Base-by-base conservation (phyloP, 2,329 filamentous ascomycete genomes). In the Hypoxylon sp. region DNA sequence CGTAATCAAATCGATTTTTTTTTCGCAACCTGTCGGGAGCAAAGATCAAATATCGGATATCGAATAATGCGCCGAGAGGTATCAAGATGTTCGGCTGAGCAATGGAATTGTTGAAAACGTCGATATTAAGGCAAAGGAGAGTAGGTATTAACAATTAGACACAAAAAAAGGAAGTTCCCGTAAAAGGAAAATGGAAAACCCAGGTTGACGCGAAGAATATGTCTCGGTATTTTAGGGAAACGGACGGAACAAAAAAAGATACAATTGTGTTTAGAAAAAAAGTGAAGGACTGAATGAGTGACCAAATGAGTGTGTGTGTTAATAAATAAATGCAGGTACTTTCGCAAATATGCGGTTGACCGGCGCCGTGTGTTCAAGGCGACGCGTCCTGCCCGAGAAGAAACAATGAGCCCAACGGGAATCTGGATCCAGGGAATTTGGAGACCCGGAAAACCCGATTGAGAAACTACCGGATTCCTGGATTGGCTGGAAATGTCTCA, bases 321-420 rank as follows among this genome's bases (percentile, higher is more conserved):
- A 54, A 44, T 59, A 54, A 65, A 22, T 22, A 22, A 69, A 65
- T 61, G 58, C 65, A 70, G 68, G 61, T 54, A 59, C 31, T 44
- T 59, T 54, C 59, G 50, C 37, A 48, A 46, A 33, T 63, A 67
- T 66, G 65, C 57, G 68, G 59, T 62, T 58, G 55, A 62, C 66
- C 60, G 58, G 29, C 53, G 67, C 44, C 63, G 59, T 67, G 63
- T 59, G 19, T 52, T 19, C 17, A 31, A 37, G 29, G 66, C 63
- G 71, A 72, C 70, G 71, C 71, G 72, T 71, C 71, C 69, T 67
- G 62, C 47, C 61, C 17, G 59, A 64, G 58, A 69, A 66, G 51
- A 68, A 72, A 73, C 69, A 73, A 76, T 66, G 63, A 69, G 52
- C 67, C 67, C 71, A 66, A 72, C 67, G 61, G 69, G 68, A 67